Base-by-base conservation (phyloP, 2,329 filamentous ascomycete genomes). In the Ophiocordyceps camponoti-leonardi region DNA sequence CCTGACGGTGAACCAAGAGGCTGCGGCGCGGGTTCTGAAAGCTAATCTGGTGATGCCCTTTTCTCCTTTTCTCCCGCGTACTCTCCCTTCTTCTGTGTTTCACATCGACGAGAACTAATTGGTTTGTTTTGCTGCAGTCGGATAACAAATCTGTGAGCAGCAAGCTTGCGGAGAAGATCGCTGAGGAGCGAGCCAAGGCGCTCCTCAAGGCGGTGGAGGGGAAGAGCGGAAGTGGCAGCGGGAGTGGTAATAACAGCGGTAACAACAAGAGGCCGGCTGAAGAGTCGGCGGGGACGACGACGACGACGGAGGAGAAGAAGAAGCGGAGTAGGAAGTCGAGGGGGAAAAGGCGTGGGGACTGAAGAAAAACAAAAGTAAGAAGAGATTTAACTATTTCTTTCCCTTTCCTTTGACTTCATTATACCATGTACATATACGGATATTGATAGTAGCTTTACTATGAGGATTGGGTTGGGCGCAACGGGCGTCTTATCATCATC, bases 1-100 rank as follows among this genome's bases (percentile, higher is more conserved):
- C 26, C 10, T 28, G 26, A 28, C 26, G 26, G 26, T 28, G 26
- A 28, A 28, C 11, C 26, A 28, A 11, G 26, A 28, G 26, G 26
- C 86, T 6, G 84, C 86, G 14, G 77, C 75, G 44, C 75, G 90
- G 44, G 84, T 98, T 49, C 79, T 98, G 54, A 86, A 82, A 58
- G 77, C 85, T 49, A 86, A 84, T 45, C 65, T 96, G 55, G 81
- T 85, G 66, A 53, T 74, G 59, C 14, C n/a, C 31, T 20, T 23
- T 23, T 23, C 22, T 8, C 7, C 5, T 19, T 3, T 5, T 39
- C 4, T 33, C 12, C 31, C 13, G n/a, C n/a, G n/a, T n/a, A n/a
- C n/a, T n/a, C n/a, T n/a, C 12, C 5, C 4, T 33, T 5, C 4
- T 2, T 6, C 3, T 14, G 10, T 6, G 13, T 33, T n/a, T n/a